These are phyloP conservation scores for Cordyceps farinosa DNA, from an alignment of 2,329 filamentous ascomycete species.

Conservation along the genomic window DNA sequence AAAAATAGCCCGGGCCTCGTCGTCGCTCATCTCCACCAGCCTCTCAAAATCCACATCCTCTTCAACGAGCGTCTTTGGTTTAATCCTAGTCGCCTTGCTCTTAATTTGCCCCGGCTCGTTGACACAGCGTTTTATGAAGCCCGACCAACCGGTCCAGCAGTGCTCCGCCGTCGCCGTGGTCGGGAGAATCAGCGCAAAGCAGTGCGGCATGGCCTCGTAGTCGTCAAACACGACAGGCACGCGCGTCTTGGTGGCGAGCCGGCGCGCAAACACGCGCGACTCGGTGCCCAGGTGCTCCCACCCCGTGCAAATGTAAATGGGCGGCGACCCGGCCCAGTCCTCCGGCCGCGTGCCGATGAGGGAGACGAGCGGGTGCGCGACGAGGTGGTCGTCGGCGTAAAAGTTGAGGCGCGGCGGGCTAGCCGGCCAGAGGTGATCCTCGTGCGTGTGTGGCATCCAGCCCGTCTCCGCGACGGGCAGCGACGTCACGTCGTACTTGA, in stretches of 20 bases:
- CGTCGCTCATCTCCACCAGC: conserved; percentile 33
- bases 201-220: conserved; percentile 79
- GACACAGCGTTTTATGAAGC: conserved; percentile 49
- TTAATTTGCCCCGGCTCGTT: conserved; percentile 31
- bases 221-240: conserved; percentile 64
- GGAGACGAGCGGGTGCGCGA: conserved; percentile 65
- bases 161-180: conserved; percentile 42
- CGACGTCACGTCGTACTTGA: conserved; percentile 44
- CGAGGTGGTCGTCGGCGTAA: conserved; percentile 52
- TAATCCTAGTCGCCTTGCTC: conserved; percentile 44
- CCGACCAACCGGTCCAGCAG: conserved; percentile 54
- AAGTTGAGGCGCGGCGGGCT: conserved; percentile 50
- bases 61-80: conserved; percentile 51
- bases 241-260: conserved; percentile 49
- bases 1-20: conserved; percentile 19
- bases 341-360: conserved; percentile 47
- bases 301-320: conserved; percentile 65
- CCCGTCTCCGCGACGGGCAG: conserved; percentile 37
- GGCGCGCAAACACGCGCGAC: conserved; percentile 55
- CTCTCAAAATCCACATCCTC: conserved; percentile 39
- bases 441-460: conserved; percentile 23
- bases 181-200: conserved; percentile 59
- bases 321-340: conserved; percentile 61
- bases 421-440: conserved; percentile 57
- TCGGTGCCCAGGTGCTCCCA: conserved; percentile 72